Base-by-base conservation (phyloP, 148 eudicot genomes). In the Vaccinium vitisidaea region DNA sequence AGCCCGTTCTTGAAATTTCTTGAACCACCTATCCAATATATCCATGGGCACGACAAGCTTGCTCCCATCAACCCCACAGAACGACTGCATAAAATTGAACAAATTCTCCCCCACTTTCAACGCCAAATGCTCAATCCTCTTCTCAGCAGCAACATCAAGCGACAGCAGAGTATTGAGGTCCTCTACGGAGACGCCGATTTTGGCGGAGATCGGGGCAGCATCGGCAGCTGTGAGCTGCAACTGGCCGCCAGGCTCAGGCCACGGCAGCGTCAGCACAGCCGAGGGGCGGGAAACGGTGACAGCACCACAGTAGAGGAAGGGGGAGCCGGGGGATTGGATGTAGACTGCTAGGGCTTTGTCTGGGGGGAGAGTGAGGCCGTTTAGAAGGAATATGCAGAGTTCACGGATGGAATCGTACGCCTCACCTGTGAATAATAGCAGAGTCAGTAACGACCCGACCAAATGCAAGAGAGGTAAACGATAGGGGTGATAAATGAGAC, bases 11-110 rank as follows among this genome's bases (percentile, higher is more conserved):
- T 97, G 98, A 82, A 97, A 97, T 90, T 97, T 96, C 90, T 93
- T 97, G 71, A 97, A 97, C 99, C 99, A 97, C 46, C 99, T 87
- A 87, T 97, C 96, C 89, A 97, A 83, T 39, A 97, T 97, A 88
- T 97, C 99, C 94, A 89, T 95, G 0, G 98, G 99, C 85, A 95
- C 99, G 6, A 95, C 87, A 83, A 97, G 88, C 87, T 91, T 93
- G 78, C 92, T 92, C 23, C 98, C 99, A 83, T 95, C 98, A 48
- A 97, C 95, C 3, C 95, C 98, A 83, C 99, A 97, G 77, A 96
- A 97, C 25, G 98, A 95, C 95, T 97, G 99, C 99, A 97, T 97
- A 80, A 97, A 97, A 84, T 97, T 97, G 75, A 97, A 97, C 85
- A 97, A 87, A 84, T 97, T 97, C 90, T 94, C 96, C 48, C 99